A percentile compares a stretch with the other conserved stretches of the same genome.
Evolutionary conservation across 495 filamentous ascomycete species (phyloP).

Genomic region (Aspergillus indologenus): DNA sequence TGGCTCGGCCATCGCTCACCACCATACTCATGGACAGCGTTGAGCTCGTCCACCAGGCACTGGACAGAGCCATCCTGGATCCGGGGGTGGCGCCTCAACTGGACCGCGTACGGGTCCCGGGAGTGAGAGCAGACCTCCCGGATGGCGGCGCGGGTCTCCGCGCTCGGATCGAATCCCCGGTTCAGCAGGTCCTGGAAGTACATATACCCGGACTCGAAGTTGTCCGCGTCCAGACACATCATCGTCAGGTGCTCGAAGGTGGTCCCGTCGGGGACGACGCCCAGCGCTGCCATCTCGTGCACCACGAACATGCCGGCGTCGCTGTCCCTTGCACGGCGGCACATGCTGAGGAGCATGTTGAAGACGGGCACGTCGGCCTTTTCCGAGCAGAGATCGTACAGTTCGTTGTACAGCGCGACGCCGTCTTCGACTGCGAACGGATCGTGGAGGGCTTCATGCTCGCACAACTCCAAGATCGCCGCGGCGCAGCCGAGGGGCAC

Average conservation of each 20-base stretch:
- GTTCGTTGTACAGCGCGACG: constrained; percentile 65
- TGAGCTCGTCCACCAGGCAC: constrained; percentile 12
- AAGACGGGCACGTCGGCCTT: constrained; percentile 62
- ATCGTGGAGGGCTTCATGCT: constrained; percentile 25
- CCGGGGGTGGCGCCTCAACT: constrained; percentile 30
- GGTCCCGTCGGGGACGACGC: constrained; percentile 53
- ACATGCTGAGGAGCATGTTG: constrained; percentile 64
- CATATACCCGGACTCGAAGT: constrained; percentile 38
- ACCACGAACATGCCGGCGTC: constrained; percentile 65
- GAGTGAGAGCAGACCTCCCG: constrained; percentile 27
- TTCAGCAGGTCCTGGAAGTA: constrained; percentile 39
- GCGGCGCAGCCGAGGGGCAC: constrained; percentile 35
- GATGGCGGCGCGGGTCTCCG: constrained; percentile 28
- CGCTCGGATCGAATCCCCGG: constrained; percentile 23
- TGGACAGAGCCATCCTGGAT: constrained; percentile 17
- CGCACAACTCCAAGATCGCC: constrained; percentile 33
- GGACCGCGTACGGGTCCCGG: constrained; percentile 29
- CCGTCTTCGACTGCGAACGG: constrained; percentile 45
- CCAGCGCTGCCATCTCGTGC: constrained; percentile 67
- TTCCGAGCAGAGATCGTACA: constrained; percentile 57
- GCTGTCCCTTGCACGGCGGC: constrained; percentile 46
- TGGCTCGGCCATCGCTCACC: background rate
- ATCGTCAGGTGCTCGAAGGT: constrained; percentile 71
- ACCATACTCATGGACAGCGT: background rate
- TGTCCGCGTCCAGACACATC: constrained; percentile 52